phyloP scores from a whole-genome alignment of 352 stramenopile species.

The Phytopythium chamaehyphon region DNA sequence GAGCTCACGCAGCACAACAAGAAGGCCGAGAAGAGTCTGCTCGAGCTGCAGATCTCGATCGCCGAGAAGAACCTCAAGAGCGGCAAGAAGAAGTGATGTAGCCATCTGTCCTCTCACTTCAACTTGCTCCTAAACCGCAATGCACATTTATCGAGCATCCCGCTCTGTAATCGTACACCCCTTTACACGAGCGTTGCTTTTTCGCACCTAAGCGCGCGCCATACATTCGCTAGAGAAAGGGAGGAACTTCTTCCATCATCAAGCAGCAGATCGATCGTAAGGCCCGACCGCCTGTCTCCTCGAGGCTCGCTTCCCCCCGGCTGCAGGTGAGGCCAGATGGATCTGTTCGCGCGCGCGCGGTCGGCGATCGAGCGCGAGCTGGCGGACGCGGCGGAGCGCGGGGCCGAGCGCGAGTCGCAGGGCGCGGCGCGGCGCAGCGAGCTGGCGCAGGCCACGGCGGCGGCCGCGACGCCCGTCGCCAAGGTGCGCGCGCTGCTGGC shows the following conservation, averaged over 20 bases:
- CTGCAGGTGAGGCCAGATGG: too few species aligned
- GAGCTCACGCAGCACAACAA: constrained; percentile 58
- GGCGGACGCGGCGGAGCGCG: constrained; percentile 4
- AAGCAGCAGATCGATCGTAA: too few species aligned
- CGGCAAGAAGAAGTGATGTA: constrained; percentile 33
- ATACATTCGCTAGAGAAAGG: constrained; percentile 1
- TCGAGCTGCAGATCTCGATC: constrained; percentile 46
- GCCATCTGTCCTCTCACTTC: background rate
- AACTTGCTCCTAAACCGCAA: too few species aligned
- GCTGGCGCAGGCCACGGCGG: background rate
- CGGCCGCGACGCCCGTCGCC: constrained; percentile 3
- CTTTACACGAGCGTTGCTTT: background rate
- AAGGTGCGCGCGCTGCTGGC: constrained; percentile 43
- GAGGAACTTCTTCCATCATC: background rate
- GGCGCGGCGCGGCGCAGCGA: constrained; percentile 9
- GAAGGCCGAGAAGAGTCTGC: constrained; percentile 55
- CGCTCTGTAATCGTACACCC: background rate
- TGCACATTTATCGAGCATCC: too few species aligned
- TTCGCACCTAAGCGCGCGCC: background rate
- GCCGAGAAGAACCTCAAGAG: constrained; percentile 34
- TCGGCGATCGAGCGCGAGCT: constrained; percentile 21
- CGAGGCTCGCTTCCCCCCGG: too few species aligned
- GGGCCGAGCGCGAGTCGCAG: constrained; percentile 9
- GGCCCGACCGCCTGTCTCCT: too few species aligned
- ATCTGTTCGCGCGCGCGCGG: constrained; percentile 31